Conservation (phyloP, 495 filamentous ascomycete species). For the Cudoniella acicularis region DNA sequence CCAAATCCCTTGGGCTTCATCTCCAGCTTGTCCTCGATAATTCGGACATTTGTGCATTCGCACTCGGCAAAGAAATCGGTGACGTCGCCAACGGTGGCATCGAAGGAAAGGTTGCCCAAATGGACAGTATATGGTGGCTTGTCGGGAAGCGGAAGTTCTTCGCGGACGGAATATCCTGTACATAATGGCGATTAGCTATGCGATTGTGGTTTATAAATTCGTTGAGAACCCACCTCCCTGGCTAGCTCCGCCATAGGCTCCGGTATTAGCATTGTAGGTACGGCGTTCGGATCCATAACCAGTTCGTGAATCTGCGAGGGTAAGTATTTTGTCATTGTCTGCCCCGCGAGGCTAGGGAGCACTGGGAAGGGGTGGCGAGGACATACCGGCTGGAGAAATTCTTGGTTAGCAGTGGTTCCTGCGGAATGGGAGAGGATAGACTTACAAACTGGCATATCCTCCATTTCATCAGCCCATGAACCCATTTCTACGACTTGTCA, state of each 20-base stretch:
- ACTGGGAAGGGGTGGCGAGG: not conserved
- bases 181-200: conserved; percentile 5
- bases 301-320: conserved; percentile 22
- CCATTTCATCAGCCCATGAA: conserved; percentile 99
- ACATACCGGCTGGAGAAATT: conserved; percentile 18
- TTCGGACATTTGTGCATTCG: conserved; percentile 80
- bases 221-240: conserved; percentile 18
- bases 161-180: conserved; percentile 65
- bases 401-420: conserved; percentile 10
- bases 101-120: conserved; percentile 93
- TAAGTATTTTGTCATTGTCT: conserved; percentile 9
- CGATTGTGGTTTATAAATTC: not conserved
- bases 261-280: conserved; percentile 26
- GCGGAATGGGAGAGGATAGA: not conserved
- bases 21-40: conserved; percentile 92
- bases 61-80: conserved; percentile 82
- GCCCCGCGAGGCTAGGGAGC: not conserved
- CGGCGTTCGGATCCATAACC: conserved; percentile 23
- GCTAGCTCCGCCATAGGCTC: conserved; percentile 19
- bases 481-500: conserved; percentile 64
- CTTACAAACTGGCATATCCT: conserved; percentile 41
- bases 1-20: conserved; percentile 94
- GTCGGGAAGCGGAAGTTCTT: conserved; percentile 79
- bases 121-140: conserved; percentile 94
- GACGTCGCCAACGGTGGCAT: conserved; percentile 76